Evolutionary conservation across 805 yeast species (phyloP).

Genomic region (Clavispora phyllophila): DNA sequence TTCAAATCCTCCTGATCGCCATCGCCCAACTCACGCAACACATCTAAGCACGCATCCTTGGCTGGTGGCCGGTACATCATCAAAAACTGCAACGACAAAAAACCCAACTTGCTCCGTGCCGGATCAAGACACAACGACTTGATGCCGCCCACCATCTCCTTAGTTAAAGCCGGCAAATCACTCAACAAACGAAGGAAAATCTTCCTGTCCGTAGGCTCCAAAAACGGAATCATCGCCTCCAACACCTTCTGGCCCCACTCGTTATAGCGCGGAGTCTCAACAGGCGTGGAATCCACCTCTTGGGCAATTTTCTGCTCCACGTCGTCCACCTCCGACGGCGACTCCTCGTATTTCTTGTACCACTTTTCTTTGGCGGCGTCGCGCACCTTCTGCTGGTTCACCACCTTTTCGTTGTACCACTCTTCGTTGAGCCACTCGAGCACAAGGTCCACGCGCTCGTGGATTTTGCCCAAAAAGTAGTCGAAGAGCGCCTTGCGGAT

Average conservation of each 20-base stretch:
- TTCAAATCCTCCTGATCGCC: conserved; percentile 48
- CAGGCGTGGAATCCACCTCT: conserved; percentile 11
- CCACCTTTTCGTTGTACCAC: conserved; percentile 65
- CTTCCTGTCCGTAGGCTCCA: conserved; percentile 78
- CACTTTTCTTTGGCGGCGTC: conserved; percentile 14
- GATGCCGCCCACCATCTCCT: conserved; percentile 56
- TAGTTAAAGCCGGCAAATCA: conserved; percentile 76
- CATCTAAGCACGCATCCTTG: conserved; percentile 45
- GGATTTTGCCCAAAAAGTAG: conserved; percentile 69
- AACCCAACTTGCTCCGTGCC: conserved; percentile 71
- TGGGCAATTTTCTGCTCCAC: conserved; percentile 15
- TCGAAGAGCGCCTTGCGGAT: conserved; percentile 69
- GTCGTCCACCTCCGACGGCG: conserved; percentile 9
- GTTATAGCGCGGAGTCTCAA: conserved; percentile 49
- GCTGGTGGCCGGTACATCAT: conserved; percentile 91
- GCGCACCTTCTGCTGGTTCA: conserved; percentile 26
- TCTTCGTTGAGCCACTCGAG: conserved; percentile 95
- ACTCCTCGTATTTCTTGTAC: conserved; percentile 12
- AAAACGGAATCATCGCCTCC: conserved; percentile 76
- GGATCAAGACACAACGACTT: conserved; percentile 83
- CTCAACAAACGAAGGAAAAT: conserved; percentile 76
- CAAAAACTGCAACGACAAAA: conserved; percentile 74
- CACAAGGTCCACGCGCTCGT: conserved; percentile 64
- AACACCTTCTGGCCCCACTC: conserved; percentile 67
- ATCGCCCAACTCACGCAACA: conserved; percentile 40